These are phyloP conservation scores for Tephrocybe sp. DNA, from an alignment of 768 basidiomycete genomes.

Conservation along the genomic window DNA sequence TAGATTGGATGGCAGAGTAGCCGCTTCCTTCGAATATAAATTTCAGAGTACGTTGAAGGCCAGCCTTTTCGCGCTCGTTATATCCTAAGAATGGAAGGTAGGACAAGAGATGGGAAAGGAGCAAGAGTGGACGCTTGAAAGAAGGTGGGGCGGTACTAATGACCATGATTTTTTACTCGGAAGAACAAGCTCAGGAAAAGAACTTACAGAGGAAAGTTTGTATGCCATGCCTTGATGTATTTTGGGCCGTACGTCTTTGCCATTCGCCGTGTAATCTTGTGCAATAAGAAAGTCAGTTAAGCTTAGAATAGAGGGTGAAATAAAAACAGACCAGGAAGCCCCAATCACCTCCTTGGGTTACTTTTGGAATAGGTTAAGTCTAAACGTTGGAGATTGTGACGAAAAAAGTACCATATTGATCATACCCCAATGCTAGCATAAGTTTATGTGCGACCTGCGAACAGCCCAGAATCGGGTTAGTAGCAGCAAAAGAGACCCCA, in stretches of 20 bases:
- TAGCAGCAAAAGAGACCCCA: constrained; percentile 3
- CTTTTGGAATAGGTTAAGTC: constrained; percentile 21
- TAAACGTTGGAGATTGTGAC: neutral
- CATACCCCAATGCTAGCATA: constrained; percentile 46
- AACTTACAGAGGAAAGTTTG: constrained; percentile 36
- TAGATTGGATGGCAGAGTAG: constrained; percentile 39
- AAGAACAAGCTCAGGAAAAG: neutral
- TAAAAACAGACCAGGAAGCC: constrained; percentile 28
- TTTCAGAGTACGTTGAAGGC: constrained; percentile 24
- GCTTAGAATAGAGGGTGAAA: neutral
- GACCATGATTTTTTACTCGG: neutral
- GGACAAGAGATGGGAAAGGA: constrained; percentile 25
- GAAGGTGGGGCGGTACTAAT: constrained; percentile 17
- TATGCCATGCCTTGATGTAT: constrained; percentile 50
- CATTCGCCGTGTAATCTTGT: constrained; percentile 25
- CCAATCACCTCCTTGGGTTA: constrained; percentile 50
- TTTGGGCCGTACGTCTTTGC: constrained; percentile 29
- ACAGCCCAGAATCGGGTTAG: neutral
- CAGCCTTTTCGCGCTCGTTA: constrained; percentile 31
- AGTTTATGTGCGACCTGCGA: constrained; percentile 42
- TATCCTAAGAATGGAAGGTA: constrained; percentile 14
- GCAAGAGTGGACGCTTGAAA: constrained; percentile 20
- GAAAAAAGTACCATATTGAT: constrained; percentile 36
- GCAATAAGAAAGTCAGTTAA: neutral
- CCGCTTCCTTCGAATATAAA: constrained; percentile 29